phyloP scores from a whole-genome alignment of 345 rosid genomes.

The Pistacia atlantica region DNA sequence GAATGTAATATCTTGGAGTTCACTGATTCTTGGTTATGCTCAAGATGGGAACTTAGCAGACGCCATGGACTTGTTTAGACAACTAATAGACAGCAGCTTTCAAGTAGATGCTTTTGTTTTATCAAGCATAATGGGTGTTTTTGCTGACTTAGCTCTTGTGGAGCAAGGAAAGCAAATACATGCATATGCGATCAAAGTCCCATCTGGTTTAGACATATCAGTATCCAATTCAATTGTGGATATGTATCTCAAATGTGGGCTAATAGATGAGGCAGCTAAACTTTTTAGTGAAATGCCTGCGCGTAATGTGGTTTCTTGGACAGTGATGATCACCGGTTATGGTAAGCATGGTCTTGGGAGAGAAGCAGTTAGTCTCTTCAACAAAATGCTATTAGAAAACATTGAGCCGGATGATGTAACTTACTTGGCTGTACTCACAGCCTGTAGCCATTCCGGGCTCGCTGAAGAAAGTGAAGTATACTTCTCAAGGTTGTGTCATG shows the following conservation, averaged over 20 bases:
- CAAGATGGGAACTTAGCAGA: constrained; percentile 65
- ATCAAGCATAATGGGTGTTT: constrained; percentile 72
- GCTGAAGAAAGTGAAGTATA: constrained; percentile 60
- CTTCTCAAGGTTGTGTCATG: constrained; percentile 50
- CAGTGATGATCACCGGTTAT: constrained; percentile 83
- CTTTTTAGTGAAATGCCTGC: constrained; percentile 54
- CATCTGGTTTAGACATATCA: constrained; percentile 63
- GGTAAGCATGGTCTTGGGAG: constrained; percentile 87
- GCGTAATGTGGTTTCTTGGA: constrained; percentile 85
- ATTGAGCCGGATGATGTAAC: constrained; percentile 77
- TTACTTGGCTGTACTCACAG: constrained; percentile 77
- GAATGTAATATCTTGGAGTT: constrained; percentile 72
- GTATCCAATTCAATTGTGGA: constrained; percentile 73
- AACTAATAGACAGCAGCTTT: constrained; percentile 41
- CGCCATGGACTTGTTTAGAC: constrained; percentile 71
- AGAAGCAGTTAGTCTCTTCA: constrained; percentile 55
- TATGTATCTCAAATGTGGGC: constrained; percentile 91
- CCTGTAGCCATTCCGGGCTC: constrained; percentile 91
- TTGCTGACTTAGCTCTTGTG: constrained; percentile 82
- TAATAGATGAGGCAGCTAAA: constrained; percentile 66
- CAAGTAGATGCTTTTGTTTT: constrained; percentile 62
- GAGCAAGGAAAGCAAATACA: constrained; percentile 91
- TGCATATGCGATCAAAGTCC: constrained; percentile 60
- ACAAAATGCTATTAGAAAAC: constrained; percentile 49
- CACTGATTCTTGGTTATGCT: constrained; percentile 81